phyloP scores from a whole-genome alignment of 2,329 filamentous ascomycete genomes.

The Colletotrichum gloeosporioides region DNA sequence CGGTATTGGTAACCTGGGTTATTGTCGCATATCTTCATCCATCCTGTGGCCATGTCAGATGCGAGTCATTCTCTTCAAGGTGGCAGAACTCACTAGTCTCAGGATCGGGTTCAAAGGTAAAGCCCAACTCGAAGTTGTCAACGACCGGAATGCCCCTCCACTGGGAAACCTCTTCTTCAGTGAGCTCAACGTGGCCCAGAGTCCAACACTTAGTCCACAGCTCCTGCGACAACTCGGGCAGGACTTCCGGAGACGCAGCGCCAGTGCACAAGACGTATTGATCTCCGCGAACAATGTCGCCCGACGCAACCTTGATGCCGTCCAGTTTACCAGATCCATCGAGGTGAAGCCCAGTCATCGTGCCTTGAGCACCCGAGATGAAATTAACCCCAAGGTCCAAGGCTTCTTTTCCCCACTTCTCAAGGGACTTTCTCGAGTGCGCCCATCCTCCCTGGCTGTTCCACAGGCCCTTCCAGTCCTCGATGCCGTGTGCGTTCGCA shows the following conservation, averaged over 20 bases:
- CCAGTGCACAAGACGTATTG: conserved; percentile 8
- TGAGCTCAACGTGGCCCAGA: conserved; percentile 3
- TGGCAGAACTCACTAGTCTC: neutral
- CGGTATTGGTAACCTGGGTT: conserved; percentile 21
- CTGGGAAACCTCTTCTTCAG: neutral
- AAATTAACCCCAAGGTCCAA: neutral
- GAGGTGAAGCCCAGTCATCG: neutral
- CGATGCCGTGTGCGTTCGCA: neutral
- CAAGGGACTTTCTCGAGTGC: neutral
- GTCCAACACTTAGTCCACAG: conserved; percentile 18
- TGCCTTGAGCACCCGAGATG: neutral
- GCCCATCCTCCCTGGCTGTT: conserved; percentile 18
- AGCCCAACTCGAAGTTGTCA: conserved; percentile 23
- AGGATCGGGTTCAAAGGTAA: conserved; percentile 23
- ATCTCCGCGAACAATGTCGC: neutral
- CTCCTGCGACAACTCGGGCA: conserved; percentile 2
- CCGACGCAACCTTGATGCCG: conserved; percentile 3
- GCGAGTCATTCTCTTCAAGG: fast-evolving
- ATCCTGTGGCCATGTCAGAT: neutral
- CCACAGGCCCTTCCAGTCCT: conserved; percentile 15
- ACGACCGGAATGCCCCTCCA: conserved; percentile 11
- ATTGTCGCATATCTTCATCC: conserved; percentile 25
- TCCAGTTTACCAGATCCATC: neutral
- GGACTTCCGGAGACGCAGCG: conserved; percentile 1
- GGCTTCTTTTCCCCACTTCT: neutral